These are phyloP conservation scores for Akanthomyces muscarius DNA, from an alignment of 2,329 filamentous ascomycete species.

Conservation along the genomic window DNA sequence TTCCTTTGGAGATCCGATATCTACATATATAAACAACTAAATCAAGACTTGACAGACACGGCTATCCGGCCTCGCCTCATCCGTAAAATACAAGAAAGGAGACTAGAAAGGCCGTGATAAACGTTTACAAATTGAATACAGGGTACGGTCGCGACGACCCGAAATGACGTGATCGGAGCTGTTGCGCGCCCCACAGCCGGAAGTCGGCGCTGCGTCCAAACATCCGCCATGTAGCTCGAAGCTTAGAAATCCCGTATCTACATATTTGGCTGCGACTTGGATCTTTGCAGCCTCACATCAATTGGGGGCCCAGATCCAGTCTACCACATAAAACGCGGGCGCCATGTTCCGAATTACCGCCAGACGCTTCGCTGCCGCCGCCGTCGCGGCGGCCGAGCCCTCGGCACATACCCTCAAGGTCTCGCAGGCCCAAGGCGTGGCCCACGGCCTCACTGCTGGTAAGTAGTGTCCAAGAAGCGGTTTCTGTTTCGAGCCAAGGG, in stretches of 20 bases:
- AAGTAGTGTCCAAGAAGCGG: constrained; percentile 26
- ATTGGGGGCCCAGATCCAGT: not conserved
- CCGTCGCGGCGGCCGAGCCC: constrained; percentile 47
- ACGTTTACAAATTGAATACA: not conserved
- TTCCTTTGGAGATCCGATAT: not conserved
- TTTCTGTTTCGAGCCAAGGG: not conserved
- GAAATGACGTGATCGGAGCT: constrained; percentile 16
- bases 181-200: constrained; percentile 3
- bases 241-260: not conserved
- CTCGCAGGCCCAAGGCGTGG: constrained; percentile 74
- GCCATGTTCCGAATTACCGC: constrained; percentile 67
- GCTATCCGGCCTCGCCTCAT: too few relatives aligned
- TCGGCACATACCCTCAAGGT: constrained; percentile 63
- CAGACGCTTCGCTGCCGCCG: constrained; percentile 52
- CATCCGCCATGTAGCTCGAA: not conserved
- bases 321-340: not conserved
- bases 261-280: not conserved
- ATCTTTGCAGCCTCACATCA: not conserved
- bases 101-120: not conserved
- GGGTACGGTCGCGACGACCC: constrained; percentile 13
- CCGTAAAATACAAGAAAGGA: not conserved
- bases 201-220: not conserved
- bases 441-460: constrained; percentile 80
- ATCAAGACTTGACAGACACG: too few relatives aligned
- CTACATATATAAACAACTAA: too few relatives aligned